These are phyloP conservation scores for Gaertneriomyces sp. DNA, from an alignment of 192 early-diverging fungal genomes.

Conservation along the genomic window DNA sequence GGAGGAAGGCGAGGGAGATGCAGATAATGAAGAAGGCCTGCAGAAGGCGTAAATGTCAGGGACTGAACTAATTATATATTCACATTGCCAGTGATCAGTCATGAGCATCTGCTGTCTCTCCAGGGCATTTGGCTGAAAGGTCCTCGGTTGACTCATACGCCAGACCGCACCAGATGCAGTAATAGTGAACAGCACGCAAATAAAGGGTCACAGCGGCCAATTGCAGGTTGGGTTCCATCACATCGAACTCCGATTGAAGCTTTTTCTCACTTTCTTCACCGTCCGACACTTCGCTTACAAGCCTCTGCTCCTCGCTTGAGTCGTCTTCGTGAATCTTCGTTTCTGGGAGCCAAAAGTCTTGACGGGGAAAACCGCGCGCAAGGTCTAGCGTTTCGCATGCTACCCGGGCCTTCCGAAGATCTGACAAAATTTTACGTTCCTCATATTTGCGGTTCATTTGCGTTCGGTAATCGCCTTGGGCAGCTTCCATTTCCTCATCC, in stretches of 20 bases:
- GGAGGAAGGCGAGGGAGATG: too few relatives aligned
- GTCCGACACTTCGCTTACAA: constrained; percentile 1
- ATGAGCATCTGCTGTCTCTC: constrained; percentile 57
- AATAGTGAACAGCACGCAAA: constrained; percentile 50
- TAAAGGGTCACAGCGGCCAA: constrained; percentile 46
- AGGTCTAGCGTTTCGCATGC: constrained; percentile 29
- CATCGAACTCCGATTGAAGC: constrained; percentile 16
- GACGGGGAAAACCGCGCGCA: constrained; percentile 10
- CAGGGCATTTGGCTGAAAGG: constrained; percentile 57
- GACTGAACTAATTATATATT: too few relatives aligned
- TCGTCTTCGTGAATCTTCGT: constrained; percentile 12
- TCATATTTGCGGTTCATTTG: constrained; percentile 11
- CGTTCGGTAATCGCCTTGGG: constrained; percentile 14
- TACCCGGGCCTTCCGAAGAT: constrained; percentile 18
- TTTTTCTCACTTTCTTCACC: constrained; percentile 14
- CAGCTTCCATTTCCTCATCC: constrained; percentile 2
- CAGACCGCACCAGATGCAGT: constrained; percentile 69
- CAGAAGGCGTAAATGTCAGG: too few relatives aligned
- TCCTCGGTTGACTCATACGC: constrained; percentile 52
- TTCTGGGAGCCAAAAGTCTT: constrained; percentile 30
- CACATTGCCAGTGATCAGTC: constrained; percentile 19
- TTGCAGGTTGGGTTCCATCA: constrained; percentile 44
- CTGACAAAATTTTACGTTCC: neutral
- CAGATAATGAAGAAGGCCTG: too few relatives aligned
- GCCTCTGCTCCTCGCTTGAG: constrained; percentile 13